Conservation (phyloP, 2,329 filamentous ascomycete species). For the Boeremia lycopersici region DNA sequence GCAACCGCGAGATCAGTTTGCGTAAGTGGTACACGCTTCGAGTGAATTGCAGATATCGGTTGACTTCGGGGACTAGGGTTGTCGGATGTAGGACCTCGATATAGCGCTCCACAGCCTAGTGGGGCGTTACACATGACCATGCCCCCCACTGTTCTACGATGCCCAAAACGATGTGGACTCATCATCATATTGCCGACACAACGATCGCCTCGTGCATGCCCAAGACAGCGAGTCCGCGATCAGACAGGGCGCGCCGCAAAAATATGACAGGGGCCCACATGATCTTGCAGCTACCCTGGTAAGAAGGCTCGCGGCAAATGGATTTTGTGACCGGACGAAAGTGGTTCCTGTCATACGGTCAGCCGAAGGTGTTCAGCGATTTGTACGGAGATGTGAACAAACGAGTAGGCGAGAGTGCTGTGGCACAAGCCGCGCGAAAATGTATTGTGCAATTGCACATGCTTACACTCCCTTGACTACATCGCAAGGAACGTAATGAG, state of each 20-base stretch:
- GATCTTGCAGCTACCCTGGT: constrained; percentile 13
- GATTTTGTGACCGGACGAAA: background rate
- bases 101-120: background rate
- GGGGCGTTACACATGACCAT: background rate
- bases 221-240: background rate
- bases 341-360: too few relatives aligned
- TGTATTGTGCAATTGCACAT: too few relatives aligned
- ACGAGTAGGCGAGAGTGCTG: too few relatives aligned
- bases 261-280: constrained; percentile 7
- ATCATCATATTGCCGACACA: background rate
- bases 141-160: background rate
- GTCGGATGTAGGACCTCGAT: background rate
- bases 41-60: background rate
- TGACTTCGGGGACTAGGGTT: background rate
- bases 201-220: background rate
- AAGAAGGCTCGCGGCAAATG: background rate
- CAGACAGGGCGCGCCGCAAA: background rate
- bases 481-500: background rate
- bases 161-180: background rate
- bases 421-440: too few relatives aligned
- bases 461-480: too few relatives aligned
- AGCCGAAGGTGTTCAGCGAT: too few relatives aligned
- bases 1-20: background rate
- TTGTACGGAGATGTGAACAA: too few relatives aligned
- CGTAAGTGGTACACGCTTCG: background rate